Evolutionary conservation across 805 yeast species (phyloP), one percentile per base, ranked within the genome.

Genomic region (Candida rishiriensis): DNA sequence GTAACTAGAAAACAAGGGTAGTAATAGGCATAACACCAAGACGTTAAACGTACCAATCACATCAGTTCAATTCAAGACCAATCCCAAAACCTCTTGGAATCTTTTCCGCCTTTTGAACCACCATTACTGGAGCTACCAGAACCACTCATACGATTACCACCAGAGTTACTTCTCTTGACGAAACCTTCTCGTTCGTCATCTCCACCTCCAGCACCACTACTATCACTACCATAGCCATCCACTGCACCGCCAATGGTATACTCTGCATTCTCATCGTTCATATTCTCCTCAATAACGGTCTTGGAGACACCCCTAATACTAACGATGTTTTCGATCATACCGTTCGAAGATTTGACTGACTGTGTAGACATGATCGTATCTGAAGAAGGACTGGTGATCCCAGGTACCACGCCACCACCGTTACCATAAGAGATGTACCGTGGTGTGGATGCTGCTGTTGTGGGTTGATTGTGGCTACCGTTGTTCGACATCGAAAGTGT

Each of bases 261-360:
- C 26, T 21, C 26, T 21, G 26, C 26, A 21, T 21, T 21, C 26
- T 21, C 26, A 30, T 30, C 33, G 13, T n/a, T 30, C 13, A n/a
- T 3, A n/a, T 30, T 4, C 36, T 76, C 83, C 54, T 85, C 91
- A 55, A 88, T 88, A 48, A 88, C 85, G 3, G 95, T 88, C 70
- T 88, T 88, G 55, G 80, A 81, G 16, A 86, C 85, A 42, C 96
- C 97, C 58, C 83, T 81, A 26, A 85, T 85, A 40, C 83, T 85
- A n/a, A 88, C 80, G 14, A 88, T 83, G 34, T 86, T 80, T 65
- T 88, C 97, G 43, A 86, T 76, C 42, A 88, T 81, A 9, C 91
- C 83, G 14, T 81, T 81, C 10, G 82, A 74, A 38, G 59, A 49
- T 38, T 44, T 48, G 14, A 51, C 38, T 2, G 56, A 48, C 10